Evolutionary conservation across 202 grass and related monocot species (phyloP).

Genomic region (Miscanthus sacchariflorus): DNA sequence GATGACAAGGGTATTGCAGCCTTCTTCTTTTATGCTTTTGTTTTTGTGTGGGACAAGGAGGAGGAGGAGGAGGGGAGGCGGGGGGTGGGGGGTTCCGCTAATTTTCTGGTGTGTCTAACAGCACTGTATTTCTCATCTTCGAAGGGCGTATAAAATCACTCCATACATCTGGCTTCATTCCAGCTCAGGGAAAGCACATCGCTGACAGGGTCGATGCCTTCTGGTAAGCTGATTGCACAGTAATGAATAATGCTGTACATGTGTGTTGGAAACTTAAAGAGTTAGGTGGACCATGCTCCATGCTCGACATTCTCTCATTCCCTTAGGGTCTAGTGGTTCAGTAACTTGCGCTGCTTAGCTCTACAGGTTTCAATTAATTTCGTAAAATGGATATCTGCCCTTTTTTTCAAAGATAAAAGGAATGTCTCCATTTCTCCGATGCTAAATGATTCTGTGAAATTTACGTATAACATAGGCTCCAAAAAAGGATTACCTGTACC

Average conservation of each 20-base stretch:
- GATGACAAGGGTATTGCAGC: slow-evolving; percentile 84
- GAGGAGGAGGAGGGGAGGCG: not conserved
- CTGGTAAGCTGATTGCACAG: slow-evolving; percentile 68
- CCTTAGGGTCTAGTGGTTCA: not conserved
- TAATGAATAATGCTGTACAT: slow-evolving; percentile 3
- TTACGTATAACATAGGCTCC: not conserved
- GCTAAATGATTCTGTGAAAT: slow-evolving; percentile 5
- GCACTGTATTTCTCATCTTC: slow-evolving; percentile 38
- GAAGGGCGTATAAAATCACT: slow-evolving; percentile 94
- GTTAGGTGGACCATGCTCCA: not conserved
- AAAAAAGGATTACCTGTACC: not conserved
- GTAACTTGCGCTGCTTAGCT: not conserved
- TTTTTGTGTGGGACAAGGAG: not conserved
- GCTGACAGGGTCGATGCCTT: slow-evolving; percentile 91
- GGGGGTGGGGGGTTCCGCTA: not conserved
- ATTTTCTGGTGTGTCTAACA: slow-evolving; percentile 41
- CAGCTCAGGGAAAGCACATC: slow-evolving; percentile 89
- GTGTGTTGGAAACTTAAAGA: slow-evolving; percentile 10
- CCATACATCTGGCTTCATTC: slow-evolving; percentile 87
- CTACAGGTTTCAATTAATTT: not conserved
- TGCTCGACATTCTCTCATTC: not conserved
- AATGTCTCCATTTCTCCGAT: not conserved
- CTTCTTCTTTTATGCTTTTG: not conserved
- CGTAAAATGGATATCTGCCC: not conserved
- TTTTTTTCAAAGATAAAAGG: not conserved